A percentile compares a stretch with the other conserved stretches of the same genome.
These are phyloP conservation scores for Penicillium lagena DNA, from an alignment of 495 filamentous ascomycete genomes.

Conservation along the genomic window DNA sequence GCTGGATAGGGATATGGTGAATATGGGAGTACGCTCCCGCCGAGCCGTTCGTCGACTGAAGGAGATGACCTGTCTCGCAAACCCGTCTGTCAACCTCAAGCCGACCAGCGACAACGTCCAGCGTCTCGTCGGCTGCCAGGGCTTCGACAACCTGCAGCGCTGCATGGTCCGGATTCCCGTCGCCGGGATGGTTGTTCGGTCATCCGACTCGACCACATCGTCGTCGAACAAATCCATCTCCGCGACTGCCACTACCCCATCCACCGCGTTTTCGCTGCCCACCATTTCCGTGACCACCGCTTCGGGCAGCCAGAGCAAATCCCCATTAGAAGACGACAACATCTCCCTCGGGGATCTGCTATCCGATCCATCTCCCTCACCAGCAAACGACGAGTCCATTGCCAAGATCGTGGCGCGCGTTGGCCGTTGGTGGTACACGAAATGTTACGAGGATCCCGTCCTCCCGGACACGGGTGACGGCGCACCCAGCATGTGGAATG, in stretches of 20 bases:
- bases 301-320: constrained; percentile 21
- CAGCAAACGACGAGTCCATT: constrained; percentile 68
- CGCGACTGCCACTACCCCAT: constrained; percentile 18
- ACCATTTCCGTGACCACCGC: constrained; percentile 17
- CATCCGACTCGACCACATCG: constrained; percentile 29
- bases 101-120: constrained; percentile 75
- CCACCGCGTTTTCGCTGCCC: constrained; percentile 21
- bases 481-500: constrained; percentile 69
- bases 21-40: constrained; percentile 74
- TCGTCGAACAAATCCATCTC: constrained; percentile 22
- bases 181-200: constrained; percentile 56
- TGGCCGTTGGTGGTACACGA: constrained; percentile 92
- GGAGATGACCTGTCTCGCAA: constrained; percentile 59
- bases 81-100: constrained; percentile 60
- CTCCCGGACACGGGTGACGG: constrained; percentile 41
- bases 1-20: constrained; percentile 78
- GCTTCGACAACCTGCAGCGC: constrained; percentile 77
- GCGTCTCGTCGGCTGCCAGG: constrained; percentile 64
- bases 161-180: constrained; percentile 89
- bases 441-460: constrained; percentile 76
- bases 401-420: constrained; percentile 88
- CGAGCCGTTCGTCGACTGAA: constrained; percentile 73
- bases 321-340: constrained; percentile 41
- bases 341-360: constrained; percentile 65
- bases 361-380: constrained; percentile 47